Evolutionary conservation across 2,329 filamentous ascomycete species (phyloP), one percentile per base, ranked within the genome.

Genomic region (Colletotrichum plurivorum): DNA sequence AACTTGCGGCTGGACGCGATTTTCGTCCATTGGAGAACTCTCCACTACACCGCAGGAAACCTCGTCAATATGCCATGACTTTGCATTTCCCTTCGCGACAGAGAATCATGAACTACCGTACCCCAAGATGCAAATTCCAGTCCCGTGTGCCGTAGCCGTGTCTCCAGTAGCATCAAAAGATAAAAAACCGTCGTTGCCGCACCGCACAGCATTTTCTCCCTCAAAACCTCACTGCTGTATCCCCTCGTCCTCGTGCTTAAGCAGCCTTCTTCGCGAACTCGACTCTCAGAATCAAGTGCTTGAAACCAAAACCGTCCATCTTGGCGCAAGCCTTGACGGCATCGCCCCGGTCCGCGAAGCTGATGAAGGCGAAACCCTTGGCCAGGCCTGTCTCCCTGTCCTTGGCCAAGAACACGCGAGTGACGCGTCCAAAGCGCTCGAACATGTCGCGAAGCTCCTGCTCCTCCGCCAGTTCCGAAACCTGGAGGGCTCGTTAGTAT

Each of bases 361-460:
- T 97, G 87, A 99, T 97, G 82, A 99, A 99, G 27, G 97, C 97
- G 81, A 99, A 99, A 72, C 96, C 96, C 90, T 99, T 99, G 76
- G 96, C 96, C 80, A 95, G 86, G 71, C 94, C 94, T 48, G 96
- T 99, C 77, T 99, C 96, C 80, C 96, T 88, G 85, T 99, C 96
- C 88, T 98, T 98, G 77, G 96, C 96, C 77, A 99, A 84, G 88
- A 99, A 99, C 58, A 99, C 96, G 82, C 96, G 91, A 66, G 95
- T 98, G 79, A 99, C 96, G 75, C 95, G 93, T 78, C 96, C 96
- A 81, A 96, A 98, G 75, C 96, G 91, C 86, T 97, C 95, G 87
- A 99, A 99, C 90, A 99, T 95, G 81, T 97, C 94, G 80, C 96
- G 93, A 74, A 99, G 88, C 83, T 99, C 96, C 80, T 90, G 86